Percentiles rank a stretch among this genome's conserved stretches.
Conservation (phyloP, 352 stramenopile genomes). For the Phytophthora colocasiae region DNA sequence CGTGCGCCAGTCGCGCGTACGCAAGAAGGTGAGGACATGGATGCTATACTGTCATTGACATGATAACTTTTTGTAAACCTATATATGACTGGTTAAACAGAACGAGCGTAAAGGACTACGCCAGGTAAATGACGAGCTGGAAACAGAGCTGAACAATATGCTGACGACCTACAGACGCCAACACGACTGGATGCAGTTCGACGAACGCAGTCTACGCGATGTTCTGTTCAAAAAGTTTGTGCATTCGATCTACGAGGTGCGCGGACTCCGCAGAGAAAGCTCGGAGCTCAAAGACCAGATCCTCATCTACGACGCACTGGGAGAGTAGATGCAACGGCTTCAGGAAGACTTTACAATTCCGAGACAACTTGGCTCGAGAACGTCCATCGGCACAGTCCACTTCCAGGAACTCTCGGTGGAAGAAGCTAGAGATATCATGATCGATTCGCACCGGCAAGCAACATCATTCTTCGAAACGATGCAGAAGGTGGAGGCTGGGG, state of each 20-base stretch:
- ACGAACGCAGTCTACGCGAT: conserved; percentile 57
- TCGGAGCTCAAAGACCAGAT: conserved; percentile 59
- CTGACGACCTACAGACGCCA: conserved; percentile 43
- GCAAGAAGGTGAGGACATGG: conserved; percentile 60
- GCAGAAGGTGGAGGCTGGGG: conserved; percentile 27
- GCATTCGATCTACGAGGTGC: conserved; percentile 80
- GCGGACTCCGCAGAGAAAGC: conserved; percentile 50
- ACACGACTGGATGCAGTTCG: conserved; percentile 61
- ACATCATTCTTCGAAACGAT: conserved; percentile 79
- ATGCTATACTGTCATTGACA: background rate
- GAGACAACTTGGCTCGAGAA: conserved; percentile 36
- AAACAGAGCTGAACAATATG: conserved; percentile 47
- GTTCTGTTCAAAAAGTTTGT: conserved; percentile 74
- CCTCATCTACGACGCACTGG: conserved; percentile 66
- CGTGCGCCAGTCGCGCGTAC: conserved; percentile 78
- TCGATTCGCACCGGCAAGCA: conserved; percentile 73
- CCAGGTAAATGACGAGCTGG: conserved; percentile 65
- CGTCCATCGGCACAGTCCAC: conserved; percentile 69
- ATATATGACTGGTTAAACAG: conserved; percentile 8
- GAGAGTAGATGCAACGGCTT: conserved; percentile 75
- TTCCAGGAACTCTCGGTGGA: conserved; percentile 56
- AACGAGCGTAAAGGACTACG: conserved; percentile 64
- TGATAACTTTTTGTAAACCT: background rate
- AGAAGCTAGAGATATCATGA: conserved; percentile 69
- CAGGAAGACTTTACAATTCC: conserved; percentile 70